These are phyloP conservation scores for Alternaria triticimaculans DNA, from an alignment of 2,329 filamentous ascomycete species.

Conservation along the genomic window DNA sequence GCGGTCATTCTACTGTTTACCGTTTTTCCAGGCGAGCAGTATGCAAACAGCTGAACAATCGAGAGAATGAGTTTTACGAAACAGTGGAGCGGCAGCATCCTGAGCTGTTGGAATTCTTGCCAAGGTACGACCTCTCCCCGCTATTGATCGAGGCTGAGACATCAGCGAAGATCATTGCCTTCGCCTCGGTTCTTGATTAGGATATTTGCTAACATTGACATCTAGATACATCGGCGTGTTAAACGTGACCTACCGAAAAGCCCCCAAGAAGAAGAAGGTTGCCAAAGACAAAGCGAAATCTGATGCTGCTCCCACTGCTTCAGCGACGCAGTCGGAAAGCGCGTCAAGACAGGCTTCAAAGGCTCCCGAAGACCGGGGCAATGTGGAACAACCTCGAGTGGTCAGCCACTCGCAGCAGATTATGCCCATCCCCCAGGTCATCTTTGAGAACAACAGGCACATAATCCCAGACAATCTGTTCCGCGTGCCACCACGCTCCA, in stretches of 20 bases:
- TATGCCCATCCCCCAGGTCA: constrained; percentile 82
- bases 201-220: constrained; percentile 41
- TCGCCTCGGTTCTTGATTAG: neutral
- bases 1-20: constrained; percentile 95
- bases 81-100: constrained; percentile 90
- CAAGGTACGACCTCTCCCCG: constrained; percentile 60
- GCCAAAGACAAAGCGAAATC: constrained; percentile 36
- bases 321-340: constrained; percentile 24
- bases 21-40: constrained; percentile 93
- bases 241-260: constrained; percentile 93
- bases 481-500: constrained; percentile 61
- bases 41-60: constrained; percentile 97
- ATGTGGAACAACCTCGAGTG: constrained; percentile 51
- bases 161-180: constrained; percentile 43
- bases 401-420: constrained; percentile 79
- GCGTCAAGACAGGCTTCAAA: constrained; percentile 24
- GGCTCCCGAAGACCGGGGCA: constrained; percentile 11
- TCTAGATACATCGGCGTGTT: constrained; percentile 92
- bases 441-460: constrained; percentile 92
- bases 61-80: constrained; percentile 99
- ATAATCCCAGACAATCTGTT: constrained; percentile 88
- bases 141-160: constrained; percentile 49
- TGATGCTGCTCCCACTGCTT: constrained; percentile 21
- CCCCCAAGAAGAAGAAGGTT: constrained; percentile 66
- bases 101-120: constrained; percentile 87